Percentiles rank a stretch among this genome's conserved stretches.
These are phyloP conservation scores for Russula griseocarnosa DNA, from an alignment of 768 basidiomycete genomes.

Conservation along the genomic window DNA sequence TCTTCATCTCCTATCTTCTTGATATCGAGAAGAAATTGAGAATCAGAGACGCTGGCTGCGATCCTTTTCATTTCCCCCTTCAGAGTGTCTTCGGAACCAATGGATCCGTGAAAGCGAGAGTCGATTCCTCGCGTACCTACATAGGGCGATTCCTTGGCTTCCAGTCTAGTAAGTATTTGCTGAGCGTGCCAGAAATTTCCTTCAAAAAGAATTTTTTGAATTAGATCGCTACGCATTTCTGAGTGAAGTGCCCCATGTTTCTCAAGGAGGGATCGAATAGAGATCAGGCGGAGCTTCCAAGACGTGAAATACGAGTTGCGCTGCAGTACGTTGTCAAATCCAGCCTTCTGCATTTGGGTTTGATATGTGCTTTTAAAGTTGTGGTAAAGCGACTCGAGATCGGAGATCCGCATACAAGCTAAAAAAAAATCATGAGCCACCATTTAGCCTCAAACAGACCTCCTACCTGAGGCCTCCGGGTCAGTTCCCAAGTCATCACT, in stretches of 20 bases:
- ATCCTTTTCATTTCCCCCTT: constrained; percentile 16
- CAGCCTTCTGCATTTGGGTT: constrained; percentile 5
- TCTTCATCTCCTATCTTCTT: background rate
- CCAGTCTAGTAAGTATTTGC: background rate
- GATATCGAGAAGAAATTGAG: constrained; percentile 17
- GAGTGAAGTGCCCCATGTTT: background rate
- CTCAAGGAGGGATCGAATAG: constrained; percentile 5
- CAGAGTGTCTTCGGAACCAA: background rate
- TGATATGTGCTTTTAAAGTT: background rate
- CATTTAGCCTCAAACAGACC: background rate
- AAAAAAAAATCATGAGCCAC: background rate
- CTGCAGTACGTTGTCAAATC: background rate
- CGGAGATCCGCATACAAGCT: background rate
- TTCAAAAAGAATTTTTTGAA: background rate
- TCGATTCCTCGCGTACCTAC: background rate
- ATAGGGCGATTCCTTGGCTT: background rate
- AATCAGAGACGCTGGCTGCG: constrained; percentile 6
- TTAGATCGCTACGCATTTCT: constrained; percentile 4
- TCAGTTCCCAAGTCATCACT: background rate
- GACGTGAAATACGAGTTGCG: constrained; percentile 4
- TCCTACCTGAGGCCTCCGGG: background rate
- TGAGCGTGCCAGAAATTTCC: constrained; percentile 16
- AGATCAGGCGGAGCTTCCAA: constrained; percentile 13
- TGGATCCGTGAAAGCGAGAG: background rate
- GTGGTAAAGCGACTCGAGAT: constrained; percentile 15